These are phyloP conservation scores for Penicillium sp. DNA, from an alignment of 2,329 filamentous ascomycete species.

Conservation along the genomic window DNA sequence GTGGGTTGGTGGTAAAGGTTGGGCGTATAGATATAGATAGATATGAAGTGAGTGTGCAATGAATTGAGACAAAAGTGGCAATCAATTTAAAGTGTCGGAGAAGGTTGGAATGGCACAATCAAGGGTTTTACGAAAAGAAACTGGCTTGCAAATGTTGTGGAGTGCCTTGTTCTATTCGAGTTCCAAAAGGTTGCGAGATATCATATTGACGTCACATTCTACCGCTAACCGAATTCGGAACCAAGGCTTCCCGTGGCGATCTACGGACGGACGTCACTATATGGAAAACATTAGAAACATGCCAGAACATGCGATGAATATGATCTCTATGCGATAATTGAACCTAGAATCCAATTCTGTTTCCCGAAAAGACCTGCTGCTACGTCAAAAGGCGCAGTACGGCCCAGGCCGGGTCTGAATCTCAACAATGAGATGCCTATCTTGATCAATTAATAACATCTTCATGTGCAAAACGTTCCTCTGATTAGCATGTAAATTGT, in stretches of 20 bases:
- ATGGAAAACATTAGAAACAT: background rate
- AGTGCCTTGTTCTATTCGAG: background rate
- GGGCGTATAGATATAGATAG: background rate
- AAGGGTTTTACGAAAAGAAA: background rate
- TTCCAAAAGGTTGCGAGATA: constrained; percentile 1
- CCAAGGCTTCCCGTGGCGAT: constrained; percentile 7
- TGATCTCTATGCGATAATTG: background rate
- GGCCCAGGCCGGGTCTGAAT: background rate
- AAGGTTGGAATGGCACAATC: background rate
- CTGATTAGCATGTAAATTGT: background rate
- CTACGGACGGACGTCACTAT: background rate
- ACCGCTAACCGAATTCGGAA: constrained; percentile 16
- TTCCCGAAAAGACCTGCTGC: background rate
- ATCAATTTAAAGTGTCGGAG: background rate
- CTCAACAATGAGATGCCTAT: constrained; percentile 7
- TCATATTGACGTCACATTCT: constrained; percentile 30
- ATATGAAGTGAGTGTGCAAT: background rate
- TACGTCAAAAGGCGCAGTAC: constrained; percentile 11
- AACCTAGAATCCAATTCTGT: background rate
- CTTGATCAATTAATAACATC: background rate
- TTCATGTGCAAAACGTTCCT: background rate
- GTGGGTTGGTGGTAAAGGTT: background rate
- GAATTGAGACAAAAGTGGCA: background rate
- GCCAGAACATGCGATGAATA: background rate
- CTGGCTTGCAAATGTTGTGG: background rate